These are phyloP conservation scores for Fusarium penzigii DNA, from an alignment of 2,329 filamentous ascomycete species.

Conservation along the genomic window DNA sequence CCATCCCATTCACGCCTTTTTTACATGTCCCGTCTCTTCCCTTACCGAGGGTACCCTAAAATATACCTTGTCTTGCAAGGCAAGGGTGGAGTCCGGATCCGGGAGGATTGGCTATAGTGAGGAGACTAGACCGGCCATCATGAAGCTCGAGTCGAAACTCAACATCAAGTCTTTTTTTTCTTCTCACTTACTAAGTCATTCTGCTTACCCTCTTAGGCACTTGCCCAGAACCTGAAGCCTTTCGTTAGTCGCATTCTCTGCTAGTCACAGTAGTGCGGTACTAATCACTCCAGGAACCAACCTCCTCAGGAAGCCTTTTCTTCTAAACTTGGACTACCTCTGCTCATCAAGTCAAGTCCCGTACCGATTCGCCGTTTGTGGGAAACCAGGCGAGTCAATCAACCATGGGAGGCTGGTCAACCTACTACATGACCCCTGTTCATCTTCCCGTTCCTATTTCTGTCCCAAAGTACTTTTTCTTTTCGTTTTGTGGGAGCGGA, in stretches of 20 bases:
- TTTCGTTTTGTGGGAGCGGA: too few relatives aligned
- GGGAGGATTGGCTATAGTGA: conserved; percentile 33
- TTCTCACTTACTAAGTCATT: conserved; percentile 24
- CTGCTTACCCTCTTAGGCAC: conserved; percentile 21
- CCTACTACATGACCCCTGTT: background rate
- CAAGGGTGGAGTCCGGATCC: conserved; percentile 37
- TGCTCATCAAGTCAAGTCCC: conserved; percentile 21
- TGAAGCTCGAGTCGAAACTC: too few relatives aligned
- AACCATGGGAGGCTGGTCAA: conserved; percentile 15
- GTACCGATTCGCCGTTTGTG: conserved; percentile 7
- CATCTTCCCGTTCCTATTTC: background rate
- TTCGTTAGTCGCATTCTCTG: conserved; percentile 27
- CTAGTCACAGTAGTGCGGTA: background rate
- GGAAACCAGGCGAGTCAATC: conserved; percentile 20
- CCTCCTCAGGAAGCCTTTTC: conserved; percentile 23
- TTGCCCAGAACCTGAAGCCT: conserved; percentile 26
- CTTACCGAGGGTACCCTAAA: background rate
- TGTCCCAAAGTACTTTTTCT: background rate
- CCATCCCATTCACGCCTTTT: too few relatives aligned
- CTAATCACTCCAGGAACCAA: conserved; percentile 28
- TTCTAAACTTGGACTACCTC: background rate
- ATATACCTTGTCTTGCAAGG: conserved; percentile 25
- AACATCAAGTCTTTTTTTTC: too few relatives aligned
- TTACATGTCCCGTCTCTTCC: too few relatives aligned
- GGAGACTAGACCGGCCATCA: background rate